phyloP scores from a whole-genome alignment of 2,329 filamentous ascomycete genomes.

The Furcasterigmium sp. region DNA sequence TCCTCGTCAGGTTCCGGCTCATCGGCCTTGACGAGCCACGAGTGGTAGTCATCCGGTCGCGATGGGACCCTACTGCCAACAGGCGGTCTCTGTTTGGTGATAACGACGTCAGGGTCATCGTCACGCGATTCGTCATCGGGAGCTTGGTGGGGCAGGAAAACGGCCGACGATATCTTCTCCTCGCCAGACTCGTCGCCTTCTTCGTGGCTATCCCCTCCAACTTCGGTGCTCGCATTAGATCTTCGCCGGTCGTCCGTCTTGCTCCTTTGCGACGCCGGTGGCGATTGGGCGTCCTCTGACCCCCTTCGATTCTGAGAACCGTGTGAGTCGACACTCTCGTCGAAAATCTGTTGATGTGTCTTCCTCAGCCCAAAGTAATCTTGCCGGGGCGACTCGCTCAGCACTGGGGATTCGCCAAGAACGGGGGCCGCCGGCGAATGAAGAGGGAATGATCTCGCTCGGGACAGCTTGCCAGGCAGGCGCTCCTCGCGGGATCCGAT shows the following conservation, averaged over 20 bases:
- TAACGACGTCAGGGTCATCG: slow-evolving; percentile 18
- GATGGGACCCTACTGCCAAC: slow-evolving; percentile 6
- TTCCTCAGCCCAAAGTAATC: slow-evolving; percentile 12
- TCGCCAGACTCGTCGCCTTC: slow-evolving; percentile 63
- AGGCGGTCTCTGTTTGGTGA: slow-evolving; percentile 16
- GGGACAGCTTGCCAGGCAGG: slow-evolving; percentile 6
- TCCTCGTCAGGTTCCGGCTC: slow-evolving; percentile 35
- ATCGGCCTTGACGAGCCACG: slow-evolving; percentile 56
- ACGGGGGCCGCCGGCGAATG: slow-evolving; percentile 9
- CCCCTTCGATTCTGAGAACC: slow-evolving; percentile 4
- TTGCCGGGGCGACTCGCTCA: slow-evolving; percentile 11
- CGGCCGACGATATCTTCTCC: slow-evolving; percentile 81
- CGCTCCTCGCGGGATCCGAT: slow-evolving; percentile 14
- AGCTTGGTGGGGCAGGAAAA: slow-evolving; percentile 74
- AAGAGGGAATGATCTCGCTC: slow-evolving; percentile 9
- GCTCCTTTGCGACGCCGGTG: slow-evolving; percentile 16
- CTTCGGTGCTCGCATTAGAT: slow-evolving; percentile 32
- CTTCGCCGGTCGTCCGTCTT: slow-evolving; percentile 22
- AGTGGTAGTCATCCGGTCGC: slow-evolving; percentile 31
- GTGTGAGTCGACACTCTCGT: slow-evolving; percentile 10
- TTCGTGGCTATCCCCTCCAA: slow-evolving; percentile 29
- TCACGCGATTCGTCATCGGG: slow-evolving; percentile 31
- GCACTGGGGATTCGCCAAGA: background rate
- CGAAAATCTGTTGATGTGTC: slow-evolving; percentile 12
- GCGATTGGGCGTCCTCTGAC: slow-evolving; percentile 16